A percentile compares a stretch with the other conserved stretches of the same genome.
Conservation (phyloP, 2,329 filamentous ascomycete species). For the Ascochyta rabiei region DNA sequence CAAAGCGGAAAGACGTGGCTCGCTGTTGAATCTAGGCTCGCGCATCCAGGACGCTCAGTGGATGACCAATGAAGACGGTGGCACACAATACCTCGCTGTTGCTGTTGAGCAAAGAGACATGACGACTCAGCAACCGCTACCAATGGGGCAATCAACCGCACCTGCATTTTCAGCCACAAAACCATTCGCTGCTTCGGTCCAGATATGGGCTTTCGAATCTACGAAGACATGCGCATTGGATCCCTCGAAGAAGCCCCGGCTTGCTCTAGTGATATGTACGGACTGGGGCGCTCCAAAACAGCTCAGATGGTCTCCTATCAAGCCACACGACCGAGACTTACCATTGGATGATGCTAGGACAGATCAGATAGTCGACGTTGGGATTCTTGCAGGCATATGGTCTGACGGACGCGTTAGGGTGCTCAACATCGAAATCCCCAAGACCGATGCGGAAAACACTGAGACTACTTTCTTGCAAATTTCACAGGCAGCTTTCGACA, state of each 20-base stretch:
- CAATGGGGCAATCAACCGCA: slow-evolving; percentile 43
- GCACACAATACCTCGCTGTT: slow-evolving; percentile 64
- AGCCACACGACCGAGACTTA: slow-evolving; percentile 27
- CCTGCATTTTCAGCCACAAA: slow-evolving; percentile 59
- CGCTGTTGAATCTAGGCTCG: slow-evolving; percentile 63
- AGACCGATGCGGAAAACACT: slow-evolving; percentile 1
- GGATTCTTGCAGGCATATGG: slow-evolving; percentile 63
- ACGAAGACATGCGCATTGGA: slow-evolving; percentile 51
- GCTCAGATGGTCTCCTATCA: slow-evolving; percentile 63
- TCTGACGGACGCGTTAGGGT: slow-evolving; percentile 64
- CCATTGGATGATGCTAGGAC: slow-evolving; percentile 31
- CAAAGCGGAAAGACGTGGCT: slow-evolving; percentile 49
- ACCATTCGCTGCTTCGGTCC: slow-evolving; percentile 58
- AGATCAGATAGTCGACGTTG: slow-evolving; percentile 47
- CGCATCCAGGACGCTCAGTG: slow-evolving; percentile 59
- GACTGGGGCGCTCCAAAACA: slow-evolving; percentile 62
- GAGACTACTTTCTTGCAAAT: slow-evolving; percentile 49
- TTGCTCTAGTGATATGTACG: slow-evolving; percentile 60
- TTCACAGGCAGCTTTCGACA: slow-evolving; percentile 56
- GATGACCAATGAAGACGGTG: slow-evolving; percentile 49
- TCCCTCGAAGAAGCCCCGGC: slow-evolving; percentile 50
- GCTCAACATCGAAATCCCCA: slow-evolving; percentile 53
- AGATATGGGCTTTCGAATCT: slow-evolving; percentile 64
- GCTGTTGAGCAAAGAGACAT: slow-evolving; percentile 42
- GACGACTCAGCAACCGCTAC: slow-evolving; percentile 26